Evolutionary conservation across 306 rosid species (phyloP).

Genomic region (Acmispon strigosus): DNA sequence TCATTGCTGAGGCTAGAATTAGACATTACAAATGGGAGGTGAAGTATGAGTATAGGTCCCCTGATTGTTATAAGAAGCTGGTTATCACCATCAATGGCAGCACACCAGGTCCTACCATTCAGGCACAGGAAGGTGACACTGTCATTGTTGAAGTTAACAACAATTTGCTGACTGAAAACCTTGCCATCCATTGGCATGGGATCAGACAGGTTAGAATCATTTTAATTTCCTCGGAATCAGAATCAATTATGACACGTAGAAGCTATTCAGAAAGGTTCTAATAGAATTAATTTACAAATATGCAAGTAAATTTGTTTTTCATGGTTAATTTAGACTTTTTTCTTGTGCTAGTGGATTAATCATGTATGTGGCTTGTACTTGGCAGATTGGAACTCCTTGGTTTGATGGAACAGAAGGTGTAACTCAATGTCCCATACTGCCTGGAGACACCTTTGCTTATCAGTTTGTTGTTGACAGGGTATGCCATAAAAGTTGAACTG

Average conservation of each 20-base stretch:
- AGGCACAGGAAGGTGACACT: constrained; percentile 73
- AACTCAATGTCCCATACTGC: constrained; percentile 71
- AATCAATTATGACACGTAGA: no score
- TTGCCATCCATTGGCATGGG: constrained; percentile 93
- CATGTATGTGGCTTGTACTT: neutral
- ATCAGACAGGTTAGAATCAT: constrained; percentile 51
- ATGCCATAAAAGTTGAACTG: neutral
- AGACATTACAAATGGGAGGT: constrained; percentile 65
- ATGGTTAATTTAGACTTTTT: neutral
- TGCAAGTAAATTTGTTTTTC: neutral
- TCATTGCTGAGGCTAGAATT: constrained; percentile 40
- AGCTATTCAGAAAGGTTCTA: no score
- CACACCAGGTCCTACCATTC: constrained; percentile 80
- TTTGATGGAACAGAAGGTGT: constrained; percentile 92
- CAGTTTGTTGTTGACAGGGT: constrained; percentile 83
- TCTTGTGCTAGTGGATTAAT: neutral
- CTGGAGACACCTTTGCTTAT: constrained; percentile 74
- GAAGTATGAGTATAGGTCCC: constrained; percentile 62
- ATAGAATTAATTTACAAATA: no score
- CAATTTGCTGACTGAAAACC: constrained; percentile 56
- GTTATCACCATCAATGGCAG: constrained; percentile 65
- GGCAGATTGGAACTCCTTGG: constrained; percentile 89
- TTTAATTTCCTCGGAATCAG: no score
- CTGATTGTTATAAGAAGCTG: constrained; percentile 70
- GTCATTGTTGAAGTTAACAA: constrained; percentile 65